These are phyloP conservation scores for Lantana camara DNA, from an alignment of 257 asterid species.

Conservation along the genomic window DNA sequence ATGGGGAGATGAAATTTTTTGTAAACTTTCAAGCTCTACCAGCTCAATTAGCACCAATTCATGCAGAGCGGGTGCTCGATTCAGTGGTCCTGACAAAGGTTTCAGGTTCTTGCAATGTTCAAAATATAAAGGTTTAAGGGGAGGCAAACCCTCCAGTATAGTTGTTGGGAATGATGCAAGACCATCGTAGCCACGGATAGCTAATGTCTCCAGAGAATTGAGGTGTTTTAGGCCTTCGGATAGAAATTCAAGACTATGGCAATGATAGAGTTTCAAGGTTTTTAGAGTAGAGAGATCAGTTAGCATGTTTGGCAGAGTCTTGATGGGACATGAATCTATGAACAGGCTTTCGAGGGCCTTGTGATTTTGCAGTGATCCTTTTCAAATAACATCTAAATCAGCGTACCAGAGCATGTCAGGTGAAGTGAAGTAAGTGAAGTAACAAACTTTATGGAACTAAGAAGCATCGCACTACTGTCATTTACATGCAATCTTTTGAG, in stretches of 20 bases:
- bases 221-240: neutral
- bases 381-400: neutral
- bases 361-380: conserved; percentile 14
- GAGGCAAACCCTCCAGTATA: conserved; percentile 4
- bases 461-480: neutral
- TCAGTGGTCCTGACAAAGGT: conserved; percentile 17
- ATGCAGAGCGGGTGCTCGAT: neutral
- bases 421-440: conserved; percentile 9
- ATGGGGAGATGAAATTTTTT: no score
- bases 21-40: conserved; percentile 18
- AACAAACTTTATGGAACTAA: neutral
- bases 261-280: neutral
- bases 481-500: neutral
- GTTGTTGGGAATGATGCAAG: conserved; percentile 23
- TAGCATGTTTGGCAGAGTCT: conserved; percentile 17
- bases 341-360: conserved; percentile 2
- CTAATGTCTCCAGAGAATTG: conserved; percentile 14
- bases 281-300: conserved; percentile 8
- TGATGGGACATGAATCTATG: neutral
- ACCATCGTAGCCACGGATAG: neutral
- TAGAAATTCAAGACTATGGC: conserved; percentile 10
- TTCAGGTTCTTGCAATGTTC: neutral
- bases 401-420: neutral
- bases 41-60: neutral
- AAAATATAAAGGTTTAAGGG: neutral